Evolutionary conservation across 441 rosid genomes (phyloP), one percentile per base, ranked within the genome.

Genomic region (Geranium incanum): DNA sequence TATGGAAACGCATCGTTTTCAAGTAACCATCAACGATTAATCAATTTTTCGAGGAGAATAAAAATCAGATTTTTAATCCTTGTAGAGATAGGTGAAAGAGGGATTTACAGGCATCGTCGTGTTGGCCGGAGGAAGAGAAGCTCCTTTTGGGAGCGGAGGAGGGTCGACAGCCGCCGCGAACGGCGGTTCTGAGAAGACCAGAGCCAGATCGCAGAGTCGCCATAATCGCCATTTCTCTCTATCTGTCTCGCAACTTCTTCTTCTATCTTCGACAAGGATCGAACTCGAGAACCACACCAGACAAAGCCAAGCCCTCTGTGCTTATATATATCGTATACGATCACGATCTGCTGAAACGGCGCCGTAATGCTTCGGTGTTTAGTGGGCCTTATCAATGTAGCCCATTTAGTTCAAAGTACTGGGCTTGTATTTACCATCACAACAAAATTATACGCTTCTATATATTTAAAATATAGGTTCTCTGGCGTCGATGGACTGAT

Each of bases 31-130:
- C 43, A 1, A 7, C 8, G 6, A 39, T 0, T 39, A 39, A 4
- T 39, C 8, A 39, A 39, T 1, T 39, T 39, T 39, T 39, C 8
- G 43, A 39, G 8, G 3, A 7, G 43, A 39, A 39, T 39, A 0
- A 18, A 55, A 19, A 1, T 12, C 3, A 66, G 55, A 67, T 33
- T 50, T 11, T 33, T 3, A 18, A 63, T 12, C n/a, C 9, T 41
- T 6, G 68, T 33, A 45, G 36, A 5, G 36, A 64, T 9, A 3
- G 45, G 41, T 45, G 68, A 38, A 39, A 68, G 36, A 39, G 73
- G 75, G 21, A 72, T 16, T 21, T 80, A 89, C 98, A 75, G 64
- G 91, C 96, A 70, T 86, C 97, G 66, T 94, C 97, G 65, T 88
- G 92, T 52, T 81, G 85, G 19, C 86, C 81, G 13, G 89, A 84